phyloP scores from a whole-genome alignment of 2,329 filamentous ascomycete species.

The Claviceps digitariae region DNA sequence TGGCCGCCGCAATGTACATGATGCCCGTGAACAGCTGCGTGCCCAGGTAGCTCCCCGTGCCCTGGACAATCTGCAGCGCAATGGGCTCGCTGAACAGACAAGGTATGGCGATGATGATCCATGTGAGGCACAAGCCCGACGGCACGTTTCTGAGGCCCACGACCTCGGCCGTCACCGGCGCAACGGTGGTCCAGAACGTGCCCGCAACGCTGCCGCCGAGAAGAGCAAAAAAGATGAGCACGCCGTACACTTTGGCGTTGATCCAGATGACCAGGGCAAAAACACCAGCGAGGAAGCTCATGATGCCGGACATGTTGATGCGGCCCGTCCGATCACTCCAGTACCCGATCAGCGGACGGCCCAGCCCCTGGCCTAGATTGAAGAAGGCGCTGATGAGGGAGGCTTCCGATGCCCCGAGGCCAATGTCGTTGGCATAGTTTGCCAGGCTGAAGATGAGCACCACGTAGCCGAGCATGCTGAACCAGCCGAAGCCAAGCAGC shows the following conservation, averaged over 20 bases:
- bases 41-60: slow-evolving; percentile 33
- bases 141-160: slow-evolving; percentile 57
- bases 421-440: slow-evolving; percentile 57
- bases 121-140: slow-evolving; percentile 53
- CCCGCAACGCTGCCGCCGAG: slow-evolving; percentile 59
- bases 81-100: slow-evolving; percentile 56
- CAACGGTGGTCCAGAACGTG: slow-evolving; percentile 56
- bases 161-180: slow-evolving; percentile 59
- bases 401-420: slow-evolving; percentile 52
- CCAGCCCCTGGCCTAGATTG: slow-evolving; percentile 53
- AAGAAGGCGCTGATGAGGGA: slow-evolving; percentile 60
- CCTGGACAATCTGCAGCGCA: slow-evolving; percentile 38
- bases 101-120: slow-evolving; percentile 58
- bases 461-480: slow-evolving; percentile 61
- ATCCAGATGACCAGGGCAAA: slow-evolving; percentile 62
- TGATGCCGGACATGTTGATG: slow-evolving; percentile 56
- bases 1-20: slow-evolving; percentile 40
- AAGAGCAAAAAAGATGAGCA: slow-evolving; percentile 58
- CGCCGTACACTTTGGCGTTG: slow-evolving; percentile 47
- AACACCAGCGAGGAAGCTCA: slow-evolving; percentile 50
- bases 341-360: slow-evolving; percentile 58
- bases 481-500: slow-evolving; percentile 53
- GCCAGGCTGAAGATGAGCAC: slow-evolving; percentile 66
- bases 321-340: slow-evolving; percentile 57
- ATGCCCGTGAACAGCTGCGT: slow-evolving; percentile 46